A percentile compares a stretch with the other conserved stretches of the same genome.
These are phyloP conservation scores for Triangularia setosa DNA, from an alignment of 2,329 filamentous ascomycete species.

Conservation along the genomic window DNA sequence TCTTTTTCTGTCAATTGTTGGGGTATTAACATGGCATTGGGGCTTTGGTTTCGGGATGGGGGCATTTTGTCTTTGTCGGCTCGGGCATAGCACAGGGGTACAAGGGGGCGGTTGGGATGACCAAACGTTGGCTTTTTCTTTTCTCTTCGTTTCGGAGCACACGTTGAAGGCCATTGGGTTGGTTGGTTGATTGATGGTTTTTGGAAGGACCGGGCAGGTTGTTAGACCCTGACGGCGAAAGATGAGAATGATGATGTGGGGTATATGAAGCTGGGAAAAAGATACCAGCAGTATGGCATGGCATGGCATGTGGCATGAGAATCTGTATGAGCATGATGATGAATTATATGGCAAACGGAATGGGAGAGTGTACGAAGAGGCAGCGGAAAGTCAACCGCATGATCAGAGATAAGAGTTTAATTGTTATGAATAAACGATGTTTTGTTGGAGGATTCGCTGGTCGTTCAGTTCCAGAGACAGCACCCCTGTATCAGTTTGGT, in stretches of 20 bases:
- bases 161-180: no score
- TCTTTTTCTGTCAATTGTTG: neutral
- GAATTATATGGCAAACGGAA: neutral
- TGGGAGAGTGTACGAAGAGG: neutral
- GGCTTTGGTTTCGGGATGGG: neutral
- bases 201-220: neutral
- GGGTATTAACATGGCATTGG: neutral
- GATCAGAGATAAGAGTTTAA: no score
- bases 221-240: neutral
- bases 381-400: neutral
- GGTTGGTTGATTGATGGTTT: neutral
- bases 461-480: no score
- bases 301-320: neutral
- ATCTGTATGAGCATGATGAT: neutral
- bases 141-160: neutral
- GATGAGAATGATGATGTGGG: no score
- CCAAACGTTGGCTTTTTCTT: neutral
- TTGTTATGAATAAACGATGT: neutral
- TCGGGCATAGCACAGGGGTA: neutral
- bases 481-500: no score
- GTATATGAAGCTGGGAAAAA: neutral
- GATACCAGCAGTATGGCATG: neutral
- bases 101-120: neutral
- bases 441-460: no score
- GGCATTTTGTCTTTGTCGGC: neutral